A percentile compares a stretch with the other conserved stretches of the same genome.
Evolutionary conservation across 2,329 filamentous ascomycete species (phyloP).

Genomic region (Claviceps fusiformis): DNA sequence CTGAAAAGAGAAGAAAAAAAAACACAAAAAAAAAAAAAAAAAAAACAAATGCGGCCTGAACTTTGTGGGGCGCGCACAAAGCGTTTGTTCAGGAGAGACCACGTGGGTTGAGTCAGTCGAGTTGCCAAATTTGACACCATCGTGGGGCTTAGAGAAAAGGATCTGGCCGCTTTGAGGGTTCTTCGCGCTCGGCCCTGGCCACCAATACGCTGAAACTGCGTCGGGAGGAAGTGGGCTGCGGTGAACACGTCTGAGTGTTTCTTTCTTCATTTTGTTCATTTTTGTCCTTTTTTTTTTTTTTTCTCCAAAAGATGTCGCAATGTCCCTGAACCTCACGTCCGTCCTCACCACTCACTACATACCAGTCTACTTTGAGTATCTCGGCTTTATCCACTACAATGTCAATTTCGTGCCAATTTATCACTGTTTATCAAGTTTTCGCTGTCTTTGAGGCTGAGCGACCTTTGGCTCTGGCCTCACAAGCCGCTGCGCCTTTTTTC

Average conservation of each 20-base stretch:
- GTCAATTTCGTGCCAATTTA: not conserved
- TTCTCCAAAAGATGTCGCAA: not conserved
- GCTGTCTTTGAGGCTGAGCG: too few relatives aligned
- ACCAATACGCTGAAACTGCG: not conserved
- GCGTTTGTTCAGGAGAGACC: constrained; percentile 1
- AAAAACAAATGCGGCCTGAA: not conserved
- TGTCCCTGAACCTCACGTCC: not conserved
- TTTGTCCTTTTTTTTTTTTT: not conserved
- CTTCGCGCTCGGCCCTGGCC: not conserved
- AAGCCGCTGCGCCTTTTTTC: too few relatives aligned
- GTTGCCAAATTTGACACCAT: constrained; percentile 3
- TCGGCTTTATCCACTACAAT: not conserved
- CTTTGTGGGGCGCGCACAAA: not conserved
- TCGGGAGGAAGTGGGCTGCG: not conserved
- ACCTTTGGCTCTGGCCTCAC: too few relatives aligned
- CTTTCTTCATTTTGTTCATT: not conserved
- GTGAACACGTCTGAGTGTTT: not conserved
- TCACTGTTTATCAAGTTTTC: too few relatives aligned
- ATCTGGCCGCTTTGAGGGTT: not conserved
- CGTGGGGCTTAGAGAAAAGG: constrained; percentile 1
- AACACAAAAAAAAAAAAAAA: not conserved
- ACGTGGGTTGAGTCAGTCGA: constrained; percentile 5
- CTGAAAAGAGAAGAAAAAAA: not conserved
- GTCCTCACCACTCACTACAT: too few relatives aligned
- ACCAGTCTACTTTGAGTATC: too few relatives aligned